A percentile compares a stretch with the other conserved stretches of the same genome.
Evolutionary conservation across 2,329 filamentous ascomycete species (phyloP).

Genomic region (Paecilomyces dactylethromorphus): DNA sequence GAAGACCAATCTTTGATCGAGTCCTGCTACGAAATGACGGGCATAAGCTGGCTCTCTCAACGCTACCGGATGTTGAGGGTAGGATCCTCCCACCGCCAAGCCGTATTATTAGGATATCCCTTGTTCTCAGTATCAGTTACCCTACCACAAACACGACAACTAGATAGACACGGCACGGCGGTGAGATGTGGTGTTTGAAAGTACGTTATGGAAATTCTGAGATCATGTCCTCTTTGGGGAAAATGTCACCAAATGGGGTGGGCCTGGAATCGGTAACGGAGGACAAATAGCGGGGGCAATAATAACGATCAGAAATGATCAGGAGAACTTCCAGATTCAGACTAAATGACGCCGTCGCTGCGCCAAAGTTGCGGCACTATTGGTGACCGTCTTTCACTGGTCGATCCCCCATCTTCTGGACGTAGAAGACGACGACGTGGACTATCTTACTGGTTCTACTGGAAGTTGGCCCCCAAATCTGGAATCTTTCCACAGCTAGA

Average conservation of each 20-base stretch:
- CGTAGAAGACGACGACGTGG: not conserved
- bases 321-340: not conserved
- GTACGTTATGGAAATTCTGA: not conserved
- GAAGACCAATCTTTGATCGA: not conserved
- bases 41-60: not conserved
- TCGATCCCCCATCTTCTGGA: not conserved
- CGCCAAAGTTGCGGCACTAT: not conserved
- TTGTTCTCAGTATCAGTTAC: not conserved
- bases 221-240: not conserved
- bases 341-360: not conserved
- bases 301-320: not conserved
- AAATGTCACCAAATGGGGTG: not conserved
- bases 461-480: not conserved
- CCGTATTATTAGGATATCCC: not conserved
- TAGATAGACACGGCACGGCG: not conserved
- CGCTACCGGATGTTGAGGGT: not conserved
- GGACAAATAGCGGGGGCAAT: not conserved
- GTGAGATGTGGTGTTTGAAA: not conserved
- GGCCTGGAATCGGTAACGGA: not conserved
- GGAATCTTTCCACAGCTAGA: not conserved
- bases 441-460: not conserved
- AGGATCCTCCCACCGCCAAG: not conserved
- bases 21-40: not conserved
- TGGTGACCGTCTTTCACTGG: not conserved
- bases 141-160: not conserved